Evolutionary conservation across 169 alveolate genomes (phyloP).

Genomic region (Plasmodium cynomolgi): DNA sequence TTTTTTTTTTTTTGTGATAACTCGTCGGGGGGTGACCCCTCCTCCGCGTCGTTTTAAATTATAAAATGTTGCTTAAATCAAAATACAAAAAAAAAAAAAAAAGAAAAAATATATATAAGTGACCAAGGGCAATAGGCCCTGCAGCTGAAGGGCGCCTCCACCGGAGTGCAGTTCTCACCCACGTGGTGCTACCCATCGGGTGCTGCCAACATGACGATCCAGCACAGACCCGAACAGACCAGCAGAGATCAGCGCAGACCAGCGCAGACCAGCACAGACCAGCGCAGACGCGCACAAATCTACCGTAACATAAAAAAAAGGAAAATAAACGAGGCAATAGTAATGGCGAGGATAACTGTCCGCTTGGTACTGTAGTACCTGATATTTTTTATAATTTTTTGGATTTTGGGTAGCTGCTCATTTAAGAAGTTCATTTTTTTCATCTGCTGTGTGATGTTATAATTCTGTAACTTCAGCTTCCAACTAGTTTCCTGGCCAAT

Average conservation of each 20-base stretch:
- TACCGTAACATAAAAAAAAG: constrained; percentile 55
- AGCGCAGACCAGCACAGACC: not conserved
- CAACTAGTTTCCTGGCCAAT: constrained; percentile 28
- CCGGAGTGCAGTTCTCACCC: not conserved
- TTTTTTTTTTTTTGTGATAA: not conserved
- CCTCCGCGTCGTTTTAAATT: not conserved
- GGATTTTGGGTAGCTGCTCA: constrained; percentile 46
- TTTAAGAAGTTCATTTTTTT: constrained; percentile 32
- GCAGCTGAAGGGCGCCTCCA: not conserved
- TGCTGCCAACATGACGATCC: not conserved
- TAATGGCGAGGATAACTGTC: constrained; percentile 14
- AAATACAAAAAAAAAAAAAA: not conserved
- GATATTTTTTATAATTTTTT: constrained; percentile 60
- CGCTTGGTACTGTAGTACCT: constrained; percentile 25
- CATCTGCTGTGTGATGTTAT: constrained; percentile 28
- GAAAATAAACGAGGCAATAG: constrained; percentile 40
- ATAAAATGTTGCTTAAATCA: not conserved
- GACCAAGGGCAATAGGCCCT: not conserved
- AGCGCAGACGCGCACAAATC: not conserved
- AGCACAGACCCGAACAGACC: not conserved
- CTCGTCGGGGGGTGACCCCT: not conserved
- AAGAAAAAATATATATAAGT: not conserved
- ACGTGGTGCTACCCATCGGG: not conserved
- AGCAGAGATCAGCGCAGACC: too few relatives aligned
- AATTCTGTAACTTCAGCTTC: constrained; percentile 43